These are phyloP conservation scores for Tribonema minus DNA, from an alignment of 108 stramenopile genomes.

Conservation along the genomic window DNA sequence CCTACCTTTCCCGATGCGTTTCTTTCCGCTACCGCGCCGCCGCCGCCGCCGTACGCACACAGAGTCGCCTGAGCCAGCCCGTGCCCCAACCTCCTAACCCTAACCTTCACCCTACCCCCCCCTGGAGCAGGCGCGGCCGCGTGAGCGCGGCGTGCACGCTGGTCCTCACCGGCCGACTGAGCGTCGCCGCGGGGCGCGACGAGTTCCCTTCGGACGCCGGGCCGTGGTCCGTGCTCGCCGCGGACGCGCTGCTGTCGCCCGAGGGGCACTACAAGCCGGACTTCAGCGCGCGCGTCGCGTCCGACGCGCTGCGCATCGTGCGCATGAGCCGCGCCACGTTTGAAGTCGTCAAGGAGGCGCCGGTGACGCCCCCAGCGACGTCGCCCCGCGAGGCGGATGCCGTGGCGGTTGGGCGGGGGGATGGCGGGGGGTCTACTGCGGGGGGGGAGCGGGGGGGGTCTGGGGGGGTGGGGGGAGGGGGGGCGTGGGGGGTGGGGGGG, in stretches of 20 bases:
- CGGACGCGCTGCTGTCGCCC: conserved; percentile 15
- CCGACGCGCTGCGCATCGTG: conserved; percentile 7
- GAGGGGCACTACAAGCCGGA: conserved; percentile 35
- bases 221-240: conserved; percentile 26
- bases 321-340: no score
- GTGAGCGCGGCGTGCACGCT: conserved; percentile 18
- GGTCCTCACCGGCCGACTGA: conserved; percentile 11
- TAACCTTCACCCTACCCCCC: no score
- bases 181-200: conserved; percentile 10
- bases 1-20: no score
- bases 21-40: neutral
- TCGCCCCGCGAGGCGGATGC: no score
- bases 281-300: conserved; percentile 21
- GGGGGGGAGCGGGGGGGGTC: no score
- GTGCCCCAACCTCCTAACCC: conserved; percentile 5
- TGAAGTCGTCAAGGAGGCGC: no score
- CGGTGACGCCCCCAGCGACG: no score
- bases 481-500: no score
- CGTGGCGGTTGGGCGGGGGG: no score
- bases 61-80: conserved; percentile 4
- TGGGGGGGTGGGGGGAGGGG: no score
- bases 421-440: no score
- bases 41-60: neutral
- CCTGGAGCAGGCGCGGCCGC: conserved; percentile 6
- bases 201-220: conserved; percentile 17